Conservation (phyloP, 352 stramenopile genomes). For the Globisporangium radiosum region DNA sequence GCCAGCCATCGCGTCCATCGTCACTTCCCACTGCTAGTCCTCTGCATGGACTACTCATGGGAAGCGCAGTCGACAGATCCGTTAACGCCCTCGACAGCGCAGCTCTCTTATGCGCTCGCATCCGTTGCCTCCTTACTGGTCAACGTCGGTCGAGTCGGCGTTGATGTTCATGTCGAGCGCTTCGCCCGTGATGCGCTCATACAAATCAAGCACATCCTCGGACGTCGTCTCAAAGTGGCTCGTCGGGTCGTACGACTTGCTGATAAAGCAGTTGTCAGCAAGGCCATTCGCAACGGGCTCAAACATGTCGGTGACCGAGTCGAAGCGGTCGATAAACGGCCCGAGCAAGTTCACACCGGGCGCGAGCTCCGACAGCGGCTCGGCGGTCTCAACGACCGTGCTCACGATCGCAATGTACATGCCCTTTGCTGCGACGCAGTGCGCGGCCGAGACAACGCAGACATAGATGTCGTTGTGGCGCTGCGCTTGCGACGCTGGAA, state of each 20-base stretch:
- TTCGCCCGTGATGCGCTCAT: slow-evolving; percentile 97
- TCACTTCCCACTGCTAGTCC: too few species aligned
- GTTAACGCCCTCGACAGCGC: too few species aligned
- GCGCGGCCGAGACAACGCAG: slow-evolving; percentile 91
- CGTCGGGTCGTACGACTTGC: slow-evolving; percentile 87
- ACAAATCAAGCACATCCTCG: slow-evolving; percentile 95
- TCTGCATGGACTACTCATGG: too few species aligned
- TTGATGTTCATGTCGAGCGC: slow-evolving; percentile 98
- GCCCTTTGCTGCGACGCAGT: slow-evolving; percentile 93
- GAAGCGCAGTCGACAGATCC: too few species aligned
- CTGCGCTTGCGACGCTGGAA: slow-evolving; percentile 94
- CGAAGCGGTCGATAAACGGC: slow-evolving; percentile 95
- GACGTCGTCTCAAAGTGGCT: slow-evolving; percentile 98
- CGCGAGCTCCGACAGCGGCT: slow-evolving; percentile 94
- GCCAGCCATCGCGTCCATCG: too few species aligned
- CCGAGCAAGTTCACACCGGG: slow-evolving; percentile 94
- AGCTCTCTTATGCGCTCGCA: not conserved
- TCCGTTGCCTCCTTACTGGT: slow-evolving; percentile 63
- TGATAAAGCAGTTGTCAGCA: slow-evolving; percentile 98
- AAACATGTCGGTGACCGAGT: slow-evolving; percentile 93
- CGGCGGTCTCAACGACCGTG: slow-evolving; percentile 95
- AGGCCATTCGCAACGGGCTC: slow-evolving; percentile 89
- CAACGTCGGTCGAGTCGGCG: slow-evolving; percentile 91
- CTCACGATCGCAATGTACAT: slow-evolving; percentile 99
- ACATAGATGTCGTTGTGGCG: slow-evolving; percentile 99